Conservation (phyloP, 495 filamentous ascomycete species). For the Tuber brumale region DNA sequence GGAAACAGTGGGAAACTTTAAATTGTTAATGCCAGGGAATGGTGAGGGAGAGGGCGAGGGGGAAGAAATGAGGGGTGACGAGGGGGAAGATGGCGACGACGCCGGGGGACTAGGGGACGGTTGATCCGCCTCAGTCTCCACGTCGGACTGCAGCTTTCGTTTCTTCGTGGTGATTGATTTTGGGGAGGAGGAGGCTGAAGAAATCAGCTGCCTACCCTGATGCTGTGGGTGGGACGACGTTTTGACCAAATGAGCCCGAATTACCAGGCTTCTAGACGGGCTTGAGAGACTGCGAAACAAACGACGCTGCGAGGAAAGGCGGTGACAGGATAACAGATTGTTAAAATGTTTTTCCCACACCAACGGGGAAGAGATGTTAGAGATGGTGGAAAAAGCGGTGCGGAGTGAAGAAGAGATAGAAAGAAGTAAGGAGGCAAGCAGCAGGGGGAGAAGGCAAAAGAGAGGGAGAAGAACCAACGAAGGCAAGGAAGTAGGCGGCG, state of each 20-base stretch:
- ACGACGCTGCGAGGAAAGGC: neutral
- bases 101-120: conserved; percentile 28
- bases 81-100: conserved; percentile 27
- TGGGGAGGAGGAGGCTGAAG: conserved; percentile 28
- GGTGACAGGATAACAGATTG: neutral
- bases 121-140: conserved; percentile 30
- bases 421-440: neutral
- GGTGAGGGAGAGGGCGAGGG: conserved; percentile 32
- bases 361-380: neutral
- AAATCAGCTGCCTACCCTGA: conserved; percentile 38
- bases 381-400: neutral
- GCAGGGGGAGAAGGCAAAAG: neutral
- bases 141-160: conserved; percentile 26
- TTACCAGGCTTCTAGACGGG: neutral
- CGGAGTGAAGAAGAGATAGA: neutral
- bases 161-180: conserved; percentile 32
- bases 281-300: neutral
- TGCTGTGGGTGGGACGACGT: conserved; percentile 34
- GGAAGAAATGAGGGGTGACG: conserved; percentile 28
- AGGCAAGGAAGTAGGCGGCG: neutral
- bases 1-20: conserved; percentile 17
- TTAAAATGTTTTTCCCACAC: neutral
- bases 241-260: conserved; percentile 20
- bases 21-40: conserved; percentile 35
- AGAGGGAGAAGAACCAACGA: neutral